Evolutionary conservation across 2,329 filamentous ascomycete genomes (phyloP), one percentile per base, ranked within the genome.

Genomic region (Aspergillus floridensis): DNA sequence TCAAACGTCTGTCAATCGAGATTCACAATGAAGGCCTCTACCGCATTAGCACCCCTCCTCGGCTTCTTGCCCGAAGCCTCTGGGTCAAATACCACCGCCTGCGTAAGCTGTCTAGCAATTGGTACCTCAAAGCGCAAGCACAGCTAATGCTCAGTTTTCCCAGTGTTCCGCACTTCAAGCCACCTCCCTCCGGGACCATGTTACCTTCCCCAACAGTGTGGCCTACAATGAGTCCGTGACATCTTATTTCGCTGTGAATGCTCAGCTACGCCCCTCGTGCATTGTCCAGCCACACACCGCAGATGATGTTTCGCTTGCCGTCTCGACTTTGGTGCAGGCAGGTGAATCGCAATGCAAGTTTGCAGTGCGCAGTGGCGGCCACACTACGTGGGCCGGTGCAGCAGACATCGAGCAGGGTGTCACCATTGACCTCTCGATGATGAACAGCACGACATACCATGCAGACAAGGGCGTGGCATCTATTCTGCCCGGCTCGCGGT

Each of bases 321-420:
- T 72, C 22, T 58, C 49, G n/a, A 65, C 60, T 6, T 53, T 69
- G 1, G 55, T 59, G 6, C 47, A 46, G 4, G 49, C 53, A 2
- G 57, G 59, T 47, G 56, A 46, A 3, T 31, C 57, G n/a, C 55
- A 47, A n/a, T 66, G 65, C 50, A 55, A 59, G 32, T 68, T 69
- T 48, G 67, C 67, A 6, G 72, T 81, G 2, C 79, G 77, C 55
- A 73, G 76, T 52, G 79, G 79, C 31, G 79, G 80, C 2, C 79
- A 81, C 61, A 72, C 73, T 21, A 66, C 71, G 3, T 73, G 74
- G 58, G 67, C 72, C 0, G 78, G 78, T 22, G 72, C 74, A 10
- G 77, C 76, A 6, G 79, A 76, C 56, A 76, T 79, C 16, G 65
- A 73, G 0, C 67, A 68, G 29, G 79, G 79, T 3, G 75, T 82